A percentile compares a stretch with the other conserved stretches of the same genome.
Evolutionary conservation across 2,329 filamentous ascomycete genomes (phyloP).

Genomic region (Sarocladium brachiariae): DNA sequence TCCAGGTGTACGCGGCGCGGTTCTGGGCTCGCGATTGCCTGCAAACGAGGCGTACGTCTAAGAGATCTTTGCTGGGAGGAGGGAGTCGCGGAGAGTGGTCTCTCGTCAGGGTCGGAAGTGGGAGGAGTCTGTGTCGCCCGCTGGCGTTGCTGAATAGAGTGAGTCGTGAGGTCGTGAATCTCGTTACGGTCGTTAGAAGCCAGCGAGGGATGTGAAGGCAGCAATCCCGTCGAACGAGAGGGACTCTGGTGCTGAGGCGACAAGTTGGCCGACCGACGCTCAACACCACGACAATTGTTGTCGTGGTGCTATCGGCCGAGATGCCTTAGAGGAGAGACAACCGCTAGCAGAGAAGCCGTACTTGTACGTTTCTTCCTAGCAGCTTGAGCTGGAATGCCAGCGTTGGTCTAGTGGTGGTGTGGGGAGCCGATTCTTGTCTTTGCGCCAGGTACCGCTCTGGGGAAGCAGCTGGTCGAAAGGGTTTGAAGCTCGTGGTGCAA

Average conservation of each 20-base stretch:
- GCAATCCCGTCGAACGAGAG: constrained; percentile 38
- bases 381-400: background rate
- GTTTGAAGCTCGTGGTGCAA: background rate
- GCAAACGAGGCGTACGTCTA: constrained; percentile 46
- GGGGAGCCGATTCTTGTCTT: constrained; percentile 2
- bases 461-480: background rate
- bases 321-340: background rate
- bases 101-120: constrained; percentile 31
- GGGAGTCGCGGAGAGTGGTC: constrained; percentile 33
- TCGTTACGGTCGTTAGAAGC: constrained; percentile 49
- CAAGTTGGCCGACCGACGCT: constrained; percentile 37
- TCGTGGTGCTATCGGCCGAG: constrained; percentile 4
- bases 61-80: constrained; percentile 39
- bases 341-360: background rate
- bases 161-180: constrained; percentile 39
- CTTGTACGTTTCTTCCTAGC: background rate
- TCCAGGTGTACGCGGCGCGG: constrained; percentile 37
- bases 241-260: constrained; percentile 31
- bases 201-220: constrained; percentile 31
- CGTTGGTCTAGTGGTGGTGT: constrained; percentile 1
- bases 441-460: constrained; percentile 3
- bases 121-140: constrained; percentile 24
- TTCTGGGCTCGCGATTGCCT: constrained; percentile 35
- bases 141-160: constrained; percentile 37
- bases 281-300: constrained; percentile 27